phyloP scores from a whole-genome alignment of 805 yeast genomes.

The Metschnikowia vanudenii region DNA sequence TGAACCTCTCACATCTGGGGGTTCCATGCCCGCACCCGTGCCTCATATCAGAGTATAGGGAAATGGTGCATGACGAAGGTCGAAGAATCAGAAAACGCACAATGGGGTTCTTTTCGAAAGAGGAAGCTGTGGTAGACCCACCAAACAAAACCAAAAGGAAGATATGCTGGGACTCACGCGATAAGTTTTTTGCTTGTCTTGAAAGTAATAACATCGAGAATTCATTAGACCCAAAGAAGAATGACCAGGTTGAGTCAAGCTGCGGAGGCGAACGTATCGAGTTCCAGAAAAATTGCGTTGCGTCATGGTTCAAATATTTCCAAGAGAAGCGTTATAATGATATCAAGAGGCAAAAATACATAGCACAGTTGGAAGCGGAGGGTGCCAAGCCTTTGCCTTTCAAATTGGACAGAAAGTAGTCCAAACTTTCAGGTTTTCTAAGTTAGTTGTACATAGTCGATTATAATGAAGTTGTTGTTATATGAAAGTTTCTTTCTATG shows the following conservation, averaged over 20 bases:
- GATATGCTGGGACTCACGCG: constrained; percentile 90
- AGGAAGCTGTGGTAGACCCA: constrained; percentile 36
- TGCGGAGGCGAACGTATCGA: constrained; percentile 59
- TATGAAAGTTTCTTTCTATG: constrained; percentile 11
- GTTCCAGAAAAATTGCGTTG: constrained; percentile 75
- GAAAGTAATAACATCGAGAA: constrained; percentile 65
- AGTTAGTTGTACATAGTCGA: constrained; percentile 10
- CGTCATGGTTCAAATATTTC: constrained; percentile 85
- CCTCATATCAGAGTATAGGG: not conserved
- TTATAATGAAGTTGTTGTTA: constrained; percentile 1
- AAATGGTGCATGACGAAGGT: not conserved
- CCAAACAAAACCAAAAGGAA: constrained; percentile 69
- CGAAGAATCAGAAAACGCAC: not conserved
- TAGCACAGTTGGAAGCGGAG: constrained; percentile 67
- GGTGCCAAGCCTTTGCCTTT: constrained; percentile 41
- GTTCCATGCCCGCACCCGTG: constrained; percentile 5
- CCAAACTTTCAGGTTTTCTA: not conserved
- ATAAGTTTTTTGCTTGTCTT: constrained; percentile 70
- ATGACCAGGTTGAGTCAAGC: constrained; percentile 45
- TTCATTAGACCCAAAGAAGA: constrained; percentile 57
- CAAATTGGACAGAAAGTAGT: constrained; percentile 26
- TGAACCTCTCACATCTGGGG: not conserved
- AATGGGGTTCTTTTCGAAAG: constrained; percentile 54
- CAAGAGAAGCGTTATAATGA: constrained; percentile 86
- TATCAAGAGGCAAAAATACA: constrained; percentile 61